phyloP scores from a whole-genome alignment of 169 alveolate genomes.

The Plasmodium berghei region DNA sequence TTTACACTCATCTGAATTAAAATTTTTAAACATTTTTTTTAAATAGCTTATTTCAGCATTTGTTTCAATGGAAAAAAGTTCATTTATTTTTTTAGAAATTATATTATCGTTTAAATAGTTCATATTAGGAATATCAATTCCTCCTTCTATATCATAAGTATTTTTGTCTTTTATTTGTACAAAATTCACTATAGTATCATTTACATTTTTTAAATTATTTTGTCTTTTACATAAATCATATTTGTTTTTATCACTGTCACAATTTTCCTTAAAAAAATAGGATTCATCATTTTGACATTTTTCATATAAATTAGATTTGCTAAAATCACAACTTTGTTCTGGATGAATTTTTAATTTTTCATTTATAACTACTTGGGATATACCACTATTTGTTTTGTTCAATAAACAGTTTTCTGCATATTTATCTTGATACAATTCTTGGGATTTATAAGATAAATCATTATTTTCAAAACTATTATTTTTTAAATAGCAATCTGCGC shows the following conservation, averaged over 20 bases:
- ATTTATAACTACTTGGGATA: not conserved
- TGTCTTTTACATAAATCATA: not conserved
- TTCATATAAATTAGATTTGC: not conserved
- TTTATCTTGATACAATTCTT: not conserved
- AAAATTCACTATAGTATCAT: not conserved
- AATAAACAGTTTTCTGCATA: not conserved
- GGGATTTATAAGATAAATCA: not conserved
- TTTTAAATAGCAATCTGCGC: not conserved
- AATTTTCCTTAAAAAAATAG: not conserved
- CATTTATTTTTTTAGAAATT: conserved; percentile 1
- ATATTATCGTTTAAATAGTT: not conserved
- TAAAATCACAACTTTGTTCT: not conserved
- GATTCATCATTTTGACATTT: not conserved
- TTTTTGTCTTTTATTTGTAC: not conserved
- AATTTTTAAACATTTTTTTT: conserved; percentile 15
- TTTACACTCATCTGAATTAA: conserved; percentile 8
- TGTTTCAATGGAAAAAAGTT: conserved; percentile 7
- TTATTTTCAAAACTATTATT: not conserved
- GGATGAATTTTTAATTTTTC: not conserved
- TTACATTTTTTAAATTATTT: not conserved
- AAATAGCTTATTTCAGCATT: conserved; percentile 18
- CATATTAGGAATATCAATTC: no score
- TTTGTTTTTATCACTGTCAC: not conserved
- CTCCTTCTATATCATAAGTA: not conserved
- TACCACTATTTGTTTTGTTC: conserved; percentile 1